Evolutionary conservation across 306 rosid genomes (phyloP), one percentile per base, ranked within the genome.

Genomic region (Dalbergia oliveri): DNA sequence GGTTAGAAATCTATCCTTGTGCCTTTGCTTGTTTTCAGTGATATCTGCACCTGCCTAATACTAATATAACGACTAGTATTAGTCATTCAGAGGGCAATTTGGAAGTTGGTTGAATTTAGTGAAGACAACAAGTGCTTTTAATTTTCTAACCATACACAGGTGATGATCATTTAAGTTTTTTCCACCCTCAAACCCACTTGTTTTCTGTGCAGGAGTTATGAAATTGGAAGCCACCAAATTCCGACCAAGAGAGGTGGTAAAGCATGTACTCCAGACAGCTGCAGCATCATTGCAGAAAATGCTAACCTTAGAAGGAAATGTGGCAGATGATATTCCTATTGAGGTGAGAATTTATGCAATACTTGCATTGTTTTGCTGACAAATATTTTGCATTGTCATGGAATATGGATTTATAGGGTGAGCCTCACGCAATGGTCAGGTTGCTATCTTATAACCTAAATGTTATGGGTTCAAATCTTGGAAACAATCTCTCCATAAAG

Each of bases 221-320:
- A 96, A 91, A 89, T 88, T 96, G 89, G 99, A 96, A 82, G 94
- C 97, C 68, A 91, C 99, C 9, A 93, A 93, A 79, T 96, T 96
- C 79, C 82, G 94, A 76, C 99, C 99, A 43, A 89, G 99, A 87
- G 88, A 96, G 88, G 99, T 96, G 12, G 93, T 91, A 45, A 96
- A 86, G 79, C 98, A 96, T 87, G 98, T 96, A 37, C 94, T 96
- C 49, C 99, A 96, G 85, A 91, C 97, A 50, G 97, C 99, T 12
- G 98, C 98, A 4, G 98, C 99, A 74, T 93, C 99, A 60, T 84
- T 96, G 86, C 96, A 91, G 89, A 96, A 96, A 79, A 75, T 72
- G 64, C 80, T 96, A 83, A 92, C 88, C 78, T 86, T 96, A 71
- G 98, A 96, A 88, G 99, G 99, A 71, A 88, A 91, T 79, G 88